A percentile compares a stretch with the other conserved stretches of the same genome.
Evolutionary conservation across 2,329 filamentous ascomycete genomes (phyloP).

Genomic region (Arthrocladium fulminans): DNA sequence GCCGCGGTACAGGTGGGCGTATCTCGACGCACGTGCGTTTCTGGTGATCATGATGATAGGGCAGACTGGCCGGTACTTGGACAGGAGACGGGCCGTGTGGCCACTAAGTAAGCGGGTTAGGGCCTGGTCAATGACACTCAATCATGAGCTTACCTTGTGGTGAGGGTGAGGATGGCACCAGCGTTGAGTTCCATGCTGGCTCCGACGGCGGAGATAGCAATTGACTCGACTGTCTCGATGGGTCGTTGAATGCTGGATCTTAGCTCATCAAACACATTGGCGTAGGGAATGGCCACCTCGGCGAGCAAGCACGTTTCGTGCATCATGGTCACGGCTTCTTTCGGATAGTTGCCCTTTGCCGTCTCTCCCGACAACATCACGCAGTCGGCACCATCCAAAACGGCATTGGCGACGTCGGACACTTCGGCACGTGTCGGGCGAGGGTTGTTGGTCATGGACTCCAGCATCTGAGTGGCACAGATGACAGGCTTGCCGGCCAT

Average conservation of each 20-base stretch:
- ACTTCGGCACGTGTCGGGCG: slow-evolving; percentile 96
- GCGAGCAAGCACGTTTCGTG: slow-evolving; percentile 94
- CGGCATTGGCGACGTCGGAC: slow-evolving; percentile 94
- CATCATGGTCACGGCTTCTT: slow-evolving; percentile 93
- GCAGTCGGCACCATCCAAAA: slow-evolving; percentile 95
- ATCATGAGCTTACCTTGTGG: slow-evolving; percentile 57
- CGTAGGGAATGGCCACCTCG: slow-evolving; percentile 94
- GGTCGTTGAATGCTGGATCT: slow-evolving; percentile 74
- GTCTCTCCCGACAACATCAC: slow-evolving; percentile 99
- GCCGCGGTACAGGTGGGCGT: slow-evolving; percentile 90
- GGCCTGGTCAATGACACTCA: not conserved
- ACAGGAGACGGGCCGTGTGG: slow-evolving; percentile 85
- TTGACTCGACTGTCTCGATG: slow-evolving; percentile 81
- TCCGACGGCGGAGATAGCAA: slow-evolving; percentile 92
- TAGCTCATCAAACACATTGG: slow-evolving; percentile 93
- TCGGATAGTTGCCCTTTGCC: slow-evolving; percentile 91
- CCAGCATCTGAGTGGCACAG: slow-evolving; percentile 98
- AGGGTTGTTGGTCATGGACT: slow-evolving; percentile 99
- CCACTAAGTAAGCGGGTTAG: slow-evolving; percentile 47
- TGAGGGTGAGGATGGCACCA: slow-evolving; percentile 89
- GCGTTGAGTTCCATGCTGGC: slow-evolving; percentile 94
- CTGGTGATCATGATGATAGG: slow-evolving; percentile 99
- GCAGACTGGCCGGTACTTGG: slow-evolving; percentile 98
- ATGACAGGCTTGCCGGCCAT: slow-evolving; percentile 97
- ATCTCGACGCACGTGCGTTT: slow-evolving; percentile 72